phyloP scores from a whole-genome alignment of 371 early-diverging fungal genomes.

The Mucor ambiguus region DNA sequence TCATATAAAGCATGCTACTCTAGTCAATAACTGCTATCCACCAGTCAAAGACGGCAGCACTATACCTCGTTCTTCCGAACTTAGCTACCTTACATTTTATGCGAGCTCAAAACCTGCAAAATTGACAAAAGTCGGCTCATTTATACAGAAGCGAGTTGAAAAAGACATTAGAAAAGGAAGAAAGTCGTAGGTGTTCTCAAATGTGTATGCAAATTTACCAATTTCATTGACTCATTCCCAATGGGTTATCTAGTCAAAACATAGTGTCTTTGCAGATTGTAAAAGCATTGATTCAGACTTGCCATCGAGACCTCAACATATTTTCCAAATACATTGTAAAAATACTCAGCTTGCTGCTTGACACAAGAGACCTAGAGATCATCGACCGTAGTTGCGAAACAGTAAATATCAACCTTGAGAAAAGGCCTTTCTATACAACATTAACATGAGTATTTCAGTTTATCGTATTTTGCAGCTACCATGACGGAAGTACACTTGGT shows the following conservation, averaged over 20 bases:
- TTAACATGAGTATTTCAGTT: conserved; percentile 47
- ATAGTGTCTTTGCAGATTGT: conserved; percentile 65
- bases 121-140: conserved; percentile 86
- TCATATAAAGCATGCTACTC: conserved; percentile 83
- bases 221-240: neutral
- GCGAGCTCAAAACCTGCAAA: conserved; percentile 88
- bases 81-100: conserved; percentile 90
- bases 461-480: conserved; percentile 65
- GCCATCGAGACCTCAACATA: conserved; percentile 76
- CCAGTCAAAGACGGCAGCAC: conserved; percentile 75
- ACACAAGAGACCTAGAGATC: conserved; percentile 57
- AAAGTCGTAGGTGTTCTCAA: conserved; percentile 50
- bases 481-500: conserved; percentile 67
- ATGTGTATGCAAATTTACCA: neutral
- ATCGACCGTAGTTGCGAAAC: conserved; percentile 57
- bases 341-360: conserved; percentile 54
- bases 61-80: conserved; percentile 79
- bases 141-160: conserved; percentile 71
- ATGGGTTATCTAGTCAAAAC: conserved; percentile 33
- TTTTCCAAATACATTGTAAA: conserved; percentile 73
- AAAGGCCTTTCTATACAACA: neutral
- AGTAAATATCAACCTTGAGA: conserved; percentile 31
- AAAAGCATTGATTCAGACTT: conserved; percentile 71
- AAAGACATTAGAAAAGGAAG: conserved; percentile 66
- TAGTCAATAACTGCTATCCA: conserved; percentile 90